These are phyloP conservation scores for Mortierella claussenii DNA, from an alignment of 192 early-diverging fungal genomes.

Conservation along the genomic window DNA sequence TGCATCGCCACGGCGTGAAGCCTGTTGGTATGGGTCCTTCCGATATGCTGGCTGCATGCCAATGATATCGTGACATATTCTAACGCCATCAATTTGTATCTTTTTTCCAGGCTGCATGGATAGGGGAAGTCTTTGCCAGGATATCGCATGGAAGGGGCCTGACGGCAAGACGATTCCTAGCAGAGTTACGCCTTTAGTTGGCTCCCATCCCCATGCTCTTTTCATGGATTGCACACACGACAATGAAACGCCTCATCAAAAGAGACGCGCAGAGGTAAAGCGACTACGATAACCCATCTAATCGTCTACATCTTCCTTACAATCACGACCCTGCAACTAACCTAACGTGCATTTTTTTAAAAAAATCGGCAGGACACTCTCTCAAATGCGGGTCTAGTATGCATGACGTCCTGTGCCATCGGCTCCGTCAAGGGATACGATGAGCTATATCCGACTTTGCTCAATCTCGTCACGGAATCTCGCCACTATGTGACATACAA, in stretches of 20 bases:
- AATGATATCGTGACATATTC: conserved; percentile 13
- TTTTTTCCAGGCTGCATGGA: conserved; percentile 76
- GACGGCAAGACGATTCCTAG: conserved; percentile 58
- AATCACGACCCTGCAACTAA: no score
- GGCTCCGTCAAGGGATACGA: conserved; percentile 99
- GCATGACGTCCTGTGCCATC: conserved; percentile 90
- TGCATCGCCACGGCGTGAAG: conserved; percentile 92
- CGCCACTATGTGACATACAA: conserved; percentile 79
- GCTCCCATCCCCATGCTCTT: conserved; percentile 89
- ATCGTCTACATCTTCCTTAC: no score
- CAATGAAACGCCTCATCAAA: conserved; percentile 96
- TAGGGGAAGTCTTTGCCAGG: conserved; percentile 65
- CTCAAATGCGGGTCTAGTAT: conserved; percentile 90
- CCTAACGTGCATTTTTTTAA: not conserved
- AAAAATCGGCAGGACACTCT: conserved; percentile 76
- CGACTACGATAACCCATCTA: no score
- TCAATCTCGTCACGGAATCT: conserved; percentile 91
- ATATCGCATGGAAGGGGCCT: conserved; percentile 44
- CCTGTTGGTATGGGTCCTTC: conserved; percentile 74
- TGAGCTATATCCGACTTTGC: conserved; percentile 86
- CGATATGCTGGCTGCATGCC: not conserved
- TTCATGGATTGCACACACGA: conserved; percentile 99
- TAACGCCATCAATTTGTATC: no score
- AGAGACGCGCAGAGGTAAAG: conserved; percentile 72
- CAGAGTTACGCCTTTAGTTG: conserved; percentile 77